A percentile compares a stretch with the other conserved stretches of the same genome.
Conservation (phyloP, 768 basidiomycete species). For the Pholiota conissans region DNA sequence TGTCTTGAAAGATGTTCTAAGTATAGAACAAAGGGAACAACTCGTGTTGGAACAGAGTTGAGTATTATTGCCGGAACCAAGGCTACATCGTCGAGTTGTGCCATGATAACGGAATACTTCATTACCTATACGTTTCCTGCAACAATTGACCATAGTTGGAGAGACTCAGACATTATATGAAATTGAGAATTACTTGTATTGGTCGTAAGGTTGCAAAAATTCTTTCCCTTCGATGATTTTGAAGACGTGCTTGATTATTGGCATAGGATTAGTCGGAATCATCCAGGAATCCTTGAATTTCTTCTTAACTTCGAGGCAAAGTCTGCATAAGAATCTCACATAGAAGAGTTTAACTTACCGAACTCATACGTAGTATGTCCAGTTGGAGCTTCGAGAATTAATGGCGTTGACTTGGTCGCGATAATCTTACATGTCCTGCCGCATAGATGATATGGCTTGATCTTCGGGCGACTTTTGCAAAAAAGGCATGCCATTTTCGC, state of each 20-base stretch:
- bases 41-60: constrained; percentile 20
- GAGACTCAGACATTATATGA: neutral
- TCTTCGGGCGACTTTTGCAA: constrained; percentile 10
- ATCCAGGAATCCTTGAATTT: constrained; percentile 29
- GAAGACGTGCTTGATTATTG: constrained; percentile 26
- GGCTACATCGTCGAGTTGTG: constrained; percentile 24
- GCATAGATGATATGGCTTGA: constrained; percentile 17
- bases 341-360: constrained; percentile 10
- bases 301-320: constrained; percentile 24
- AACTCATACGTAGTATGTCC: constrained; percentile 19
- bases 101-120: constrained; percentile 33
- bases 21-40: constrained; percentile 27
- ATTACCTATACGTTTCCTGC: constrained; percentile 23
- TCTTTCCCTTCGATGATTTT: constrained; percentile 28
- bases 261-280: constrained; percentile 10
- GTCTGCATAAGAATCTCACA: too few relatives aligned
- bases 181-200: constrained; percentile 20
- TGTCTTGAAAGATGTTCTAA: constrained; percentile 33
- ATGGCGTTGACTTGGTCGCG: constrained; percentile 18
- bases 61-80: constrained; percentile 22
- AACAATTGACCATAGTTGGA: neutral
- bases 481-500: constrained; percentile 16
- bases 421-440: constrained; percentile 20
- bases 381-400: constrained; percentile 19
- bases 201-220: constrained; percentile 23